Evolutionary conservation across 2,329 filamentous ascomycete genomes (phyloP).

Genomic region (Curvularia lunata): DNA sequence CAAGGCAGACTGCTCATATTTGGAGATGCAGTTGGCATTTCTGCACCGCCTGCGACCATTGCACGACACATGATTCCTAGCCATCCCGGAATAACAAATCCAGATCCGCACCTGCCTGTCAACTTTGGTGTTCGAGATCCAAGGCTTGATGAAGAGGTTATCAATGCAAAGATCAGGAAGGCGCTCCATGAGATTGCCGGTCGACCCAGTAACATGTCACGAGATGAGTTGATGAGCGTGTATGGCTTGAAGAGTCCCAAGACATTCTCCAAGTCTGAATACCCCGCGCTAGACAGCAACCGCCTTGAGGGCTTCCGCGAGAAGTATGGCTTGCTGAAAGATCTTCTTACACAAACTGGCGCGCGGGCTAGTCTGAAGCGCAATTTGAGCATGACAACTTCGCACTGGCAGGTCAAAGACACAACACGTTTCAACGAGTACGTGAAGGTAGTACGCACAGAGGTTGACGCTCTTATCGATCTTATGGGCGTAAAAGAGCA

Average conservation of each 20-base stretch:
- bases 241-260: constrained; percentile 56
- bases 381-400: constrained; percentile 44
- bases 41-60: constrained; percentile 52
- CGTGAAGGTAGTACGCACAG: constrained; percentile 50
- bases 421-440: constrained; percentile 51
- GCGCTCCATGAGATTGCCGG: constrained; percentile 55
- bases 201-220: constrained; percentile 47
- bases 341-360: constrained; percentile 45
- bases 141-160: constrained; percentile 50
- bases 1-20: constrained; percentile 57
- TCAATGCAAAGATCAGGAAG: constrained; percentile 48
- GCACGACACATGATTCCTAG: constrained; percentile 54
- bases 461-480: constrained; percentile 54
- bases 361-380: constrained; percentile 44
- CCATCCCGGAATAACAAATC: constrained; percentile 53
- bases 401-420: constrained; percentile 53
- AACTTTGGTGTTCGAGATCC: constrained; percentile 54
- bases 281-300: constrained; percentile 53
- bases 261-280: constrained; percentile 43
- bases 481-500: constrained; percentile 53
- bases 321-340: constrained; percentile 52
- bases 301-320: constrained; percentile 56
- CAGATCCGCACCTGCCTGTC: constrained; percentile 53
- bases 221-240: constrained; percentile 54
- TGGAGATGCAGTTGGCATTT: constrained; percentile 56